Percentiles rank a stretch among this genome's conserved stretches.
These are phyloP conservation scores for Megacollybia marginata DNA, from an alignment of 768 basidiomycete species.

Conservation along the genomic window DNA sequence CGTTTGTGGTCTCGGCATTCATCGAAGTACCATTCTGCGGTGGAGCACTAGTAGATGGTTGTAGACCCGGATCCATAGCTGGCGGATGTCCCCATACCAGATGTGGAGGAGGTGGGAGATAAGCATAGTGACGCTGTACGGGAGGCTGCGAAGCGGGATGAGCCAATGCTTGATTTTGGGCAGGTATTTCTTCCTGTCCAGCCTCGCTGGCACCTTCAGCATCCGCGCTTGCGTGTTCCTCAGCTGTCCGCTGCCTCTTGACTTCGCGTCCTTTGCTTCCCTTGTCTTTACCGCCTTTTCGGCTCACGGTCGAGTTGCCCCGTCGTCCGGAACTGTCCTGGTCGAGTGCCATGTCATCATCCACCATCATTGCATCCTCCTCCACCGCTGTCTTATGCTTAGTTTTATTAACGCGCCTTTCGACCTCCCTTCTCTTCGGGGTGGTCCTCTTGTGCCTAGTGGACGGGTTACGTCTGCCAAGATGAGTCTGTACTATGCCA, in stretches of 20 bases:
- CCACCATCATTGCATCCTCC: too few relatives aligned
- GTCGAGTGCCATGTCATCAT: too few relatives aligned
- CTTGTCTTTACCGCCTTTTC: not conserved
- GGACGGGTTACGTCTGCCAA: not conserved
- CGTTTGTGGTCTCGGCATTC: conserved; percentile 4
- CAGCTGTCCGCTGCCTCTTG: not conserved
- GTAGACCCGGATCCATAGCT: not conserved
- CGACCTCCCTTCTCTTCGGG: not conserved
- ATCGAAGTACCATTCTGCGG: conserved; percentile 7
- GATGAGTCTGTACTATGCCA: not conserved
- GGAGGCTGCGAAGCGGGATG: not conserved
- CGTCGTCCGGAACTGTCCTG: too few relatives aligned
- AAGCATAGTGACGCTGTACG: conserved; percentile 4
- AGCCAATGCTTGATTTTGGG: not conserved
- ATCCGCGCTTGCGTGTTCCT: not conserved
- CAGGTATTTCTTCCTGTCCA: not conserved
- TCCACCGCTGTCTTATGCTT: too few relatives aligned
- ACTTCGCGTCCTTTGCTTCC: not conserved
- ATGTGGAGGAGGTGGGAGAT: conserved; percentile 7
- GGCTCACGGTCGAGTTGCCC: not conserved
- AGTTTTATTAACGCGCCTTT: too few relatives aligned
- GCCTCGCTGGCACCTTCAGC: not conserved
- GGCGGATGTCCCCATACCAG: conserved; percentile 2
- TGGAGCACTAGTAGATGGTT: not conserved
- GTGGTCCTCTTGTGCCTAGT: not conserved